Percentiles rank a stretch among this genome's conserved stretches.
Evolutionary conservation across 1,284 basidiomycete species (phyloP).

Genomic region (Vanrija humicola): DNA sequence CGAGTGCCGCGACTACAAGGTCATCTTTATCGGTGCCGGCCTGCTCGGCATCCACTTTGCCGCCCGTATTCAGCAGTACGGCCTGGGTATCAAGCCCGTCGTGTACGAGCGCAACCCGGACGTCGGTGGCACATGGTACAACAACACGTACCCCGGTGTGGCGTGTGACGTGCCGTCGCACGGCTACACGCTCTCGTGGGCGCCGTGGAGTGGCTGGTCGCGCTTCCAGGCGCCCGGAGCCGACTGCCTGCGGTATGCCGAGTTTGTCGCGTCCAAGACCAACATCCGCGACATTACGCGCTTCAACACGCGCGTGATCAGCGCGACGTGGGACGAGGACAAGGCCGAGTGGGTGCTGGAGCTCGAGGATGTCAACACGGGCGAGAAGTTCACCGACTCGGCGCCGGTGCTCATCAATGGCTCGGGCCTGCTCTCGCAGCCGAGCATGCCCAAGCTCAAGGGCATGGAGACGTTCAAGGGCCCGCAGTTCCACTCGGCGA

Average conservation of each 20-base stretch:
- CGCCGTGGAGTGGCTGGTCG: slow-evolving; percentile 1
- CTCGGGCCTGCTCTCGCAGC: slow-evolving; percentile 19
- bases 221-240: slow-evolving; percentile 8
- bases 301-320: slow-evolving; percentile 17
- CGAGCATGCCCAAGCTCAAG: slow-evolving; percentile 29
- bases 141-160: slow-evolving; percentile 32
- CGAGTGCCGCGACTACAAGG: slow-evolving; percentile 9
- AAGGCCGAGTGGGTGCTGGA: slow-evolving; percentile 25
- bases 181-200: slow-evolving; percentile 5
- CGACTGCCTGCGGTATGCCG: slow-evolving; percentile 6
- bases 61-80: slow-evolving; percentile 7
- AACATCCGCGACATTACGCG: slow-evolving; percentile 19
- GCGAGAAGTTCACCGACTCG: slow-evolving; percentile 13
- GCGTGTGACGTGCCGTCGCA: slow-evolving; percentile 29
- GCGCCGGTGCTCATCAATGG: slow-evolving; percentile 37
- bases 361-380: slow-evolving; percentile 6
- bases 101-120: slow-evolving; percentile 10
- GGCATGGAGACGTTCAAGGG: slow-evolving; percentile 27
- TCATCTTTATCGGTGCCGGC: slow-evolving; percentile 11
- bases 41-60: slow-evolving; percentile 11
- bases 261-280: slow-evolving; percentile 6
- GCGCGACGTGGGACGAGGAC: slow-evolving; percentile 13
- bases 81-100: slow-evolving; percentile 4
- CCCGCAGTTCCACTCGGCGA: slow-evolving; percentile 20
- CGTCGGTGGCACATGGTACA: slow-evolving; percentile 17